These are phyloP conservation scores for Corallochytrium limacisporum DNA, from an alignment of 78 protist genomes.

Conservation along the genomic window DNA sequence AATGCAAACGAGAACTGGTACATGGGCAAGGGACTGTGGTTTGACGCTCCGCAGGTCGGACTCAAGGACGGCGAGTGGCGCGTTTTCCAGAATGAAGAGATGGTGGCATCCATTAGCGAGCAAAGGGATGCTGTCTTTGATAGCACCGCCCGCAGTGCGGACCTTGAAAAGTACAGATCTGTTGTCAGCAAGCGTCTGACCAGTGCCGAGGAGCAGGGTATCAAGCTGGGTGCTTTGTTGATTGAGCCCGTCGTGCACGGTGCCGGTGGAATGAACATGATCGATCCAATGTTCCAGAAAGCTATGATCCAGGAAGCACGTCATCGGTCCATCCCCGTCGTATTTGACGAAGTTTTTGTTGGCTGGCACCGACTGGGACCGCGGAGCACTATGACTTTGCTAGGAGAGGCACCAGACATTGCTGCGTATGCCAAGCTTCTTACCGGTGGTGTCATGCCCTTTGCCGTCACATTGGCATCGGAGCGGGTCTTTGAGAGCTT, in stretches of 20 bases:
- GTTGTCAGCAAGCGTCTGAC: too few relatives aligned
- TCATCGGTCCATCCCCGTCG: conserved; percentile 12
- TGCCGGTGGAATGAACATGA: conserved; percentile 31
- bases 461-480: conserved; percentile 21
- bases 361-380: conserved; percentile 20
- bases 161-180: too few relatives aligned
- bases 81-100: not conserved
- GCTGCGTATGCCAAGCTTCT: conserved; percentile 27
- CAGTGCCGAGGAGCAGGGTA: too few relatives aligned
- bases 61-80: not conserved
- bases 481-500: conserved; percentile 12
- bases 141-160: too few relatives aligned
- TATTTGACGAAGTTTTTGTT: conserved; percentile 29
- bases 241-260: conserved; percentile 8
- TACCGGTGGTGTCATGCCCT: conserved; percentile 18
- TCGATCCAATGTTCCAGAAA: conserved; percentile 33
- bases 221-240: conserved; percentile 8
- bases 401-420: conserved; percentile 20
- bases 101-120: not conserved
- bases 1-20: conserved; percentile 1
- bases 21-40: not conserved
- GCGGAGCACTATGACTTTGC: not conserved
- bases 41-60: not conserved
- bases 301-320: not conserved
- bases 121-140: too few relatives aligned